Conservation (phyloP, 1,284 basidiomycete species). For the Cerrena zonata region DNA sequence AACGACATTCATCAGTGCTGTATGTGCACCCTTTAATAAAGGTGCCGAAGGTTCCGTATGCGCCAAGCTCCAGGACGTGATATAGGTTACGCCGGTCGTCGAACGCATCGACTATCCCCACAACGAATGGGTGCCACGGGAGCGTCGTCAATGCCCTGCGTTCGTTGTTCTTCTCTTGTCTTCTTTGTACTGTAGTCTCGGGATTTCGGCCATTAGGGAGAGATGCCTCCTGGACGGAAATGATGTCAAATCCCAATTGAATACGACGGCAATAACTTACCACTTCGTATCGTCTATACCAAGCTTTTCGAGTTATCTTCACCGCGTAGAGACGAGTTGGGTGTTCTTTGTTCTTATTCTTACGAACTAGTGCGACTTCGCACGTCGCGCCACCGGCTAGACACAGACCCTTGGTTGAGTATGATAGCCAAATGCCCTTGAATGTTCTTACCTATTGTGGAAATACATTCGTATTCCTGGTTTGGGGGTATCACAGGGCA, state of each 20-base stretch:
- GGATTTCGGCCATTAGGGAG: background rate
- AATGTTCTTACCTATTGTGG: background rate
- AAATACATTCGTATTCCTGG: background rate
- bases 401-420: too few species aligned
- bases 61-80: slow-evolving; percentile 42
- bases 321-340: background rate
- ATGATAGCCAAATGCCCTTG: too few species aligned
- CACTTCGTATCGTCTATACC: background rate
- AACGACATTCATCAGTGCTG: slow-evolving; percentile 30
- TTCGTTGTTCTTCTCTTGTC: slow-evolving; percentile 33
- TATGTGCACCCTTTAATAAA: slow-evolving; percentile 8
- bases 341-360: background rate
- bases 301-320: background rate
- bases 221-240: background rate
- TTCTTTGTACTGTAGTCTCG: background rate
- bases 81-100: slow-evolving; percentile 44
- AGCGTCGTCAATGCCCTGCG: slow-evolving; percentile 33
- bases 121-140: slow-evolving; percentile 49
- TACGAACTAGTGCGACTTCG: background rate
- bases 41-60: slow-evolving; percentile 36
- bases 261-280: too few species aligned
- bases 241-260: too few species aligned
- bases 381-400: background rate
- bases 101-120: slow-evolving; percentile 39
- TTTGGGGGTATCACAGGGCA: too few species aligned